Conservation (phyloP, 2,329 filamentous ascomycete genomes). For the Alternaria arborescens region DNA sequence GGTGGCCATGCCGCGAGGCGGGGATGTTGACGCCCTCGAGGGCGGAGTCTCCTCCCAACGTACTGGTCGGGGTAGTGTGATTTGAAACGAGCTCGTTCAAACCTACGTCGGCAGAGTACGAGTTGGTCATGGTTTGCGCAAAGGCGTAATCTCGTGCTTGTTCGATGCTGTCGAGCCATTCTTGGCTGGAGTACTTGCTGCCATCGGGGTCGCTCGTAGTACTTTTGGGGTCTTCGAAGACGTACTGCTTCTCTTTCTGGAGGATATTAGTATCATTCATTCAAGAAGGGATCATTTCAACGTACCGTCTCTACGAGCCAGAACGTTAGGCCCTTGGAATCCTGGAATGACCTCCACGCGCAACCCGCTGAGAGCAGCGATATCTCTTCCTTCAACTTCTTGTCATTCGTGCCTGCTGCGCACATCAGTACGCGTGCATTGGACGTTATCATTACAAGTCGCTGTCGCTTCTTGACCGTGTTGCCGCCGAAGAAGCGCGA, state of each 20-base stretch:
- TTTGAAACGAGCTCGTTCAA: constrained; percentile 59
- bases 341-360: constrained; percentile 79
- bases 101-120: constrained; percentile 66
- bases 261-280: constrained; percentile 7
- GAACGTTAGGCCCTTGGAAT: constrained; percentile 84
- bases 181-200: constrained; percentile 75
- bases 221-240: constrained; percentile 91
- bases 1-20: constrained; percentile 61
- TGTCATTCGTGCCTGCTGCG: constrained; percentile 91
- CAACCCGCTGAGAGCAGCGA: constrained; percentile 80
- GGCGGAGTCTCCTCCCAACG: constrained; percentile 66
- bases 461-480: constrained; percentile 89
- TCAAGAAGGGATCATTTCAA: constrained; percentile 28
- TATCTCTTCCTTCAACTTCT: constrained; percentile 91
- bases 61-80: constrained; percentile 79
- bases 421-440: constrained; percentile 89
- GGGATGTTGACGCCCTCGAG: constrained; percentile 58
- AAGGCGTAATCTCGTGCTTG: constrained; percentile 84
- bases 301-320: constrained; percentile 96
- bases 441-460: constrained; percentile 93
- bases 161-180: constrained; percentile 92
- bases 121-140: constrained; percentile 72
- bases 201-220: constrained; percentile 69
- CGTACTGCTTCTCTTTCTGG: constrained; percentile 87
- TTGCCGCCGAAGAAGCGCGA: constrained; percentile 92